Evolutionary conservation across 768 basidiomycete genomes (phyloP), one percentile per base, ranked within the genome.

Genomic region (Phylloporus scabripes): DNA sequence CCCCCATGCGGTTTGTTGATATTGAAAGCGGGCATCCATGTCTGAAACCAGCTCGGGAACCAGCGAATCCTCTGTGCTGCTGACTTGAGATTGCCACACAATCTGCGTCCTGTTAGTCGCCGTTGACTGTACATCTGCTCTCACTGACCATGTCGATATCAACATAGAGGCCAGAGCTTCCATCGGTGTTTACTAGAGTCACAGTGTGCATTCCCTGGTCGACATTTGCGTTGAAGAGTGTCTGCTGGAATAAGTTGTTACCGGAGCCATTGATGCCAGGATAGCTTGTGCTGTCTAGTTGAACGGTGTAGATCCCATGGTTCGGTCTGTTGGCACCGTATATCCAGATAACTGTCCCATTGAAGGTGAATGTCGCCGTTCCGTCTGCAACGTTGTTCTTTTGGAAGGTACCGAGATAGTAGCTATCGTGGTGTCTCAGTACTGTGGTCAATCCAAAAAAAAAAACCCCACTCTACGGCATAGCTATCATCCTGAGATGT

Each of bases 291-390:
- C 60, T 54, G 60, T 80, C 77, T 2, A 80, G 54, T 32, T 62
- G 63, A 32, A 80, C 67, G 33, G 72, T 66, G 52, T 72, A 81
- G 2, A 45, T 50, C 0, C 79, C 76, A 55, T 79, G 76, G 49
- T 75, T 77, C 3, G 51, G 49, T 40, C 77, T 68, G 55, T 76
- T 75, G 14, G 77, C 70, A 20, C 79, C 78, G 53, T 70, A 80
- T 23, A 80, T 62, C 61, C 71, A 68, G 15, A 80, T 62, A 4
- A 70, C 70, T 8, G 72, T 74, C 17, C 76, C 79, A 37, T 74
- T 73, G 64, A 79, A 79, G n/a, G 58, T 54, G 55, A 79, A 74
- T 0, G 63, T 71, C 14, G 70, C 71, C 17, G 56, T 62, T 8
- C 73, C 73, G 5, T 65, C 63, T 34, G 51, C 17, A 1, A 32